Base-by-base conservation (phyloP, 2,329 filamentous ascomycete species). In the Triangularia verruculosa region DNA sequence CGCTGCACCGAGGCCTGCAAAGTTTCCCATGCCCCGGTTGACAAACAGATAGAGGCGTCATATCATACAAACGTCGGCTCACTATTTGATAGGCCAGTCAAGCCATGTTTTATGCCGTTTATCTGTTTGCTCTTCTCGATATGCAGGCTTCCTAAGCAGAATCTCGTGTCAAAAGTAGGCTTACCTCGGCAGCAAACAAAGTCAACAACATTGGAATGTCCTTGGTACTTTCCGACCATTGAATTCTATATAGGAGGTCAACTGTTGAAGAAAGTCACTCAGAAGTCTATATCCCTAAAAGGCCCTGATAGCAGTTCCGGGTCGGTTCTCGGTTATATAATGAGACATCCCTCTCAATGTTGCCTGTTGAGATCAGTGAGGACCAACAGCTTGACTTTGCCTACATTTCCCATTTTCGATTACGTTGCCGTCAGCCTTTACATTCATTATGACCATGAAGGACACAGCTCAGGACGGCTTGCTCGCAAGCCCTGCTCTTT, bases 401-500 rank as follows among this genome's bases (percentile, higher is more conserved):
- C 27, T 9, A 20, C n/a, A 7, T 3, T 47, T 20, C 5, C 39
- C 17, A 11, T 47, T 9, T n/a, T n/a, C n/a, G n/a, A n/a, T n/a
- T n/a, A n/a, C n/a, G n/a, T n/a, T n/a, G n/a, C n/a, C n/a, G n/a
- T n/a, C n/a, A n/a, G n/a, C n/a, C n/a, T n/a, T n/a, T n/a, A n/a
- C n/a, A 47, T 47, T 8, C 43, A 57, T 22, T 43, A 61, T 59
- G 59, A 9, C 57, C 4, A 9, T 28, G 5, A n/a, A 28, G 4
- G 20, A 53, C 1, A 32, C n/a, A 12, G 5, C 17, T 25, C 39
- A 61, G 15, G 52, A 59, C 2, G 51, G 60, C 47, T 34, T 34
- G 30, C 63, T 70, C 13, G 61, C 64, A 47, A 70, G 65, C 39
- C 56, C 65, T 53, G 52, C 61, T 13, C 62, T 66, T 1, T 63